Base-by-base conservation (phyloP, 805 yeast species). In the Pichia sporocuriosa region DNA sequence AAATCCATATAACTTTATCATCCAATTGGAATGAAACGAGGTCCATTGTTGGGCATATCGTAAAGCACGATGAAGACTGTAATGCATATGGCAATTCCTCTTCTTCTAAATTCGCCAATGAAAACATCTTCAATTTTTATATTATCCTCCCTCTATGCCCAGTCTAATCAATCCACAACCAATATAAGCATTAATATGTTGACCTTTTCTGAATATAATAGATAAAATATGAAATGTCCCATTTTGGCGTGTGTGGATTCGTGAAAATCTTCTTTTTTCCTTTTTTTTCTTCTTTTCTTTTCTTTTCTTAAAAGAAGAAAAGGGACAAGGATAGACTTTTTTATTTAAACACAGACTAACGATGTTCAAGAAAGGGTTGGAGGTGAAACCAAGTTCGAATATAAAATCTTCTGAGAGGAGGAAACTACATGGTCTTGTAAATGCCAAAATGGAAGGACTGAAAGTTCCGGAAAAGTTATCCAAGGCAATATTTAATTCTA, bases 401-500 rank as follows among this genome's bases (percentile, higher is more conserved):
- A 68, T 93, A 45, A 88, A 87, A 61, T 75, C 85, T 12, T 83
- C 95, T 0, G 97, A 87, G 49, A 67, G 93, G 31, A 73, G 84
- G 48, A 71, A 70, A 47, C 58, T 81, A 24, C 64, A 70, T 34
- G 72, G 69, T 24, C 28, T 45, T 3, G 24, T 46, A 11, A 59
- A 38, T 15, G 4, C 15, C 3, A 28, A 38, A 17, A 33, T 19
- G 10, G 16, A 29, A 25, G 39, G 65, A 41, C 19, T 43, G 16
- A 54, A 75, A 29, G 49, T 82, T 39, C 84, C 85, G 10, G 50
- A 68, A 36, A 65, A 70, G 41, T 59, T 83, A 25, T 82, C 84
- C 54, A 77, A 78, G 45, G 76, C 93, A 0, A 70, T 75, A 22
- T 85, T 77, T 59, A 73, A 74, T 45, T 71, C 77, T 48, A 47